Evolutionary conservation across 2,329 filamentous ascomycete genomes (phyloP).

Genomic region (Cladosporium oxysporum): DNA sequence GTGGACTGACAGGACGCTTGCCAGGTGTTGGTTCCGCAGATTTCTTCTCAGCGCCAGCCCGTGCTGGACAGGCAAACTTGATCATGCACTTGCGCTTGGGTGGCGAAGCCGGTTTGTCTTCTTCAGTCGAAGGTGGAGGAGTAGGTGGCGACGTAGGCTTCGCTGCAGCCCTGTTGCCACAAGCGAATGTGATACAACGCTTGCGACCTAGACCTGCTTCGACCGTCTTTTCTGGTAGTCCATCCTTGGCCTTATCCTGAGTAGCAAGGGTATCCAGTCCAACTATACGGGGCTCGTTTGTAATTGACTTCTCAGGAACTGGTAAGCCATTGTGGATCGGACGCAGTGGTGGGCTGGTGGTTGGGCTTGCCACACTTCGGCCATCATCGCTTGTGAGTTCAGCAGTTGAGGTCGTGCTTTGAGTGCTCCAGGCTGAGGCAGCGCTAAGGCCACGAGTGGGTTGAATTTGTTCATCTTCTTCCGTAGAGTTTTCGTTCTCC

Average conservation of each 20-base stretch:
- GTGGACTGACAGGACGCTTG: slow-evolving; percentile 44
- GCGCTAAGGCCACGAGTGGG: slow-evolving; percentile 48
- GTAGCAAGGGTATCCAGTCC: slow-evolving; percentile 28
- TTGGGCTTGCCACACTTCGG: slow-evolving; percentile 77
- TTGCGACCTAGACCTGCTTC: slow-evolving; percentile 72
- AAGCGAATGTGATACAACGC: slow-evolving; percentile 91
- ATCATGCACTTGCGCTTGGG: slow-evolving; percentile 63
- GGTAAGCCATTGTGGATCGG: slow-evolving; percentile 46
- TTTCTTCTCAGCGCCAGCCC: slow-evolving; percentile 44
- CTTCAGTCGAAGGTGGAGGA: slow-evolving; percentile 10
- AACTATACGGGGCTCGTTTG: slow-evolving; percentile 15
- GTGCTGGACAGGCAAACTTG: slow-evolving; percentile 72
- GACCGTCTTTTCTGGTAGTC: slow-evolving; percentile 55
- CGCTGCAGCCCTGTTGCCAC: slow-evolving; percentile 68
- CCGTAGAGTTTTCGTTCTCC: slow-evolving; percentile 49
- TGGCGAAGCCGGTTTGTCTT: slow-evolving; percentile 36
- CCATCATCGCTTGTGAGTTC: slow-evolving; percentile 90
- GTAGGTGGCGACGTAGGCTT: slow-evolving; percentile 23
- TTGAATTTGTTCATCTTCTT: slow-evolving; percentile 31
- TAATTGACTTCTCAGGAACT: slow-evolving; percentile 40
- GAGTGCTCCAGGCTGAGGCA: slow-evolving; percentile 74
- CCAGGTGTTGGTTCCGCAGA: slow-evolving; percentile 29
- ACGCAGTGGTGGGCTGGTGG: slow-evolving; percentile 78
- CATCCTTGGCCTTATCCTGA: slow-evolving; percentile 34
- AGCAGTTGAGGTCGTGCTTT: slow-evolving; percentile 78